Conservation (phyloP, 23 red algal genomes). For the Gracilaria gracilis region DNA sequence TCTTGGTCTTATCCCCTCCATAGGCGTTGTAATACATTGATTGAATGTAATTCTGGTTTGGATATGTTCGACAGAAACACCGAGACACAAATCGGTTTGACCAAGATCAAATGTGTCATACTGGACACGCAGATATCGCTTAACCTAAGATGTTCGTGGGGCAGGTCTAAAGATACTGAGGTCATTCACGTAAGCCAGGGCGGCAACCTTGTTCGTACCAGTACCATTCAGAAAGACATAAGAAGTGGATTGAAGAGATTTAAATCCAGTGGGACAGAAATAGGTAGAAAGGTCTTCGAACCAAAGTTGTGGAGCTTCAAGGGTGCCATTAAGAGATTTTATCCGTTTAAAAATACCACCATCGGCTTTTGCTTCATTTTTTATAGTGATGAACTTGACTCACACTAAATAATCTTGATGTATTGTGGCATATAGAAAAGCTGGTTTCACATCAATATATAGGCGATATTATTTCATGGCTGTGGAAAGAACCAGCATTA, state of each 20-base stretch:
- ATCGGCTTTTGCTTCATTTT: background rate
- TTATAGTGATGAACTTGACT: background rate
- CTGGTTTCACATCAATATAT: slow-evolving; percentile 19
- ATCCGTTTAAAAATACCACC: background rate
- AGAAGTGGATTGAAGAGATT: background rate
- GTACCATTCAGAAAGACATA: slow-evolving; percentile 2
- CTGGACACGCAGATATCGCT: background rate
- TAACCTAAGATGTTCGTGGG: background rate
- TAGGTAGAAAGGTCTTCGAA: slow-evolving; percentile 11
- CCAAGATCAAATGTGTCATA: slow-evolving; percentile 24
- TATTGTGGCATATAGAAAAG: slow-evolving; percentile 14
- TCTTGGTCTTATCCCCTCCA: no score
- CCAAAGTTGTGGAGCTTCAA: slow-evolving; percentile 21
- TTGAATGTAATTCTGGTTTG: no score
- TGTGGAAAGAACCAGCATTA: slow-evolving; percentile 2
- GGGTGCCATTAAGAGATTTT: background rate
- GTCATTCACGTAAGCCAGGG: slow-evolving; percentile 17
- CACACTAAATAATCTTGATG: background rate
- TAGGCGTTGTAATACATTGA: no score
- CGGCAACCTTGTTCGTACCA: background rate
- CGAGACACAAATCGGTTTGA: slow-evolving; percentile 22
- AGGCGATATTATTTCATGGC: background rate
- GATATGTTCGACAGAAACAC: slow-evolving; percentile 13
- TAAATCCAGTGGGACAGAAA: slow-evolving; percentile 2
- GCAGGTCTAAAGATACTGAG: slow-evolving; percentile 8